Base-by-base conservation (phyloP, 345 rosid genomes). In the Linum lewisii region DNA sequence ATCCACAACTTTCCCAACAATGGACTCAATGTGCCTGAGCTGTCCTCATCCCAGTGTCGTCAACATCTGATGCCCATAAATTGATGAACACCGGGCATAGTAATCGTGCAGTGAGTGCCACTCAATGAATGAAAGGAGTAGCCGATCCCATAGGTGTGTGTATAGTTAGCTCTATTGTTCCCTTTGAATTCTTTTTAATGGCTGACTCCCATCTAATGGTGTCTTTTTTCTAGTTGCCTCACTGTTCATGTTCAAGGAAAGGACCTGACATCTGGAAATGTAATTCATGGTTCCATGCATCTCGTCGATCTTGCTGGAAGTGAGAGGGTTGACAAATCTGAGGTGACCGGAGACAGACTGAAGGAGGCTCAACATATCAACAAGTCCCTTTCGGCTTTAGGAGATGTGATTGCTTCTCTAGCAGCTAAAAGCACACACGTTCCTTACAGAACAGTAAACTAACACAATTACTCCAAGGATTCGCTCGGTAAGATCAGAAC, bases 71-170 rank as follows among this genome's bases (percentile, higher is more conserved):
- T 73, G 94, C 89, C 61, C 74, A 85, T 57, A 68, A 64, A 57
- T 72, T 93, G 51, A 93, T 93, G 99, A 79, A 82, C n/a, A 76
- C 77, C 84, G 57, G 99, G 99, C 55, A 94, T 87, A 64, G 64
- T 78, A 89, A 93, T 53, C 95, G 97, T n/a, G 85, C 77, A 54
- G 81, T 86, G 62, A 78, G 86, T 66, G 85, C 85, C 72, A 89
- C 99, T 57, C 94, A 58, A 75, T 87, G 68, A 93, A 93, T 67
- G 72, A 77, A 61, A 75, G 72, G 67, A 89, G 97, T 61, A 89
- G 99, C 37, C 95, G 95, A 49, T 93, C 99, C 63, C 99, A 93
- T 70, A 86, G 98, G 97, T 83, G n/a, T n/a, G n/a, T n/a, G n/a
- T n/a, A n/a, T 57, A 50, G 68, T 77, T 9, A 2, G 22, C 1